Conservation (phyloP, 164 flowering plant species). For the Vitis riparia region DNA sequence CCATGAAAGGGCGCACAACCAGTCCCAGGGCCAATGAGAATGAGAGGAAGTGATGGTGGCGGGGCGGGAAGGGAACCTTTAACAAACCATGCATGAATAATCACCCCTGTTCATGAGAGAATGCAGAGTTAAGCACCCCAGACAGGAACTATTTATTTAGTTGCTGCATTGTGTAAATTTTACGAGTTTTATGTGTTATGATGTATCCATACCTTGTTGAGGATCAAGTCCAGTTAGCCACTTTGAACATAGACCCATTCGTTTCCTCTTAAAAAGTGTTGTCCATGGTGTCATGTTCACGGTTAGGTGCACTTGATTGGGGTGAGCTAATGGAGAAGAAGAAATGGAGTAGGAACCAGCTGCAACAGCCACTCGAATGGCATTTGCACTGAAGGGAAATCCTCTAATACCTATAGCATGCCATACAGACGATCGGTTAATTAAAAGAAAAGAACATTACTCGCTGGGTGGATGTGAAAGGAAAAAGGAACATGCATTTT, state of each 20-base stretch:
- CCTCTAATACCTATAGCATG: constrained; percentile 68
- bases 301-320: constrained; percentile 83
- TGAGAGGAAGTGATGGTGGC: constrained; percentile 72
- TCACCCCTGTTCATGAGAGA: constrained; percentile 39
- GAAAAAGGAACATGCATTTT: not conserved
- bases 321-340: constrained; percentile 82
- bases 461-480: not conserved
- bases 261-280: constrained; percentile 85
- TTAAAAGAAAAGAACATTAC: not conserved
- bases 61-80: constrained; percentile 85
- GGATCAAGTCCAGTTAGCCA: constrained; percentile 91
- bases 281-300: constrained; percentile 82
- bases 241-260: constrained; percentile 71
- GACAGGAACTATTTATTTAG: constrained; percentile 1
- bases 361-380: constrained; percentile 98
- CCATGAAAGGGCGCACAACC: constrained; percentile 97
- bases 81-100: constrained; percentile 81
- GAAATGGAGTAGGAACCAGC: constrained; percentile 95
- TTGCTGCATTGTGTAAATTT: not conserved
- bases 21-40: constrained; percentile 93
- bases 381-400: constrained; percentile 93
- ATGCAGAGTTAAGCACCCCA: not conserved
- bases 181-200: no score
- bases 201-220: constrained; percentile 40
- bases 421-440: constrained; percentile 4